These are phyloP conservation scores for Pelargonium fulgidum DNA, from an alignment of 441 rosid species.

Conservation along the genomic window DNA sequence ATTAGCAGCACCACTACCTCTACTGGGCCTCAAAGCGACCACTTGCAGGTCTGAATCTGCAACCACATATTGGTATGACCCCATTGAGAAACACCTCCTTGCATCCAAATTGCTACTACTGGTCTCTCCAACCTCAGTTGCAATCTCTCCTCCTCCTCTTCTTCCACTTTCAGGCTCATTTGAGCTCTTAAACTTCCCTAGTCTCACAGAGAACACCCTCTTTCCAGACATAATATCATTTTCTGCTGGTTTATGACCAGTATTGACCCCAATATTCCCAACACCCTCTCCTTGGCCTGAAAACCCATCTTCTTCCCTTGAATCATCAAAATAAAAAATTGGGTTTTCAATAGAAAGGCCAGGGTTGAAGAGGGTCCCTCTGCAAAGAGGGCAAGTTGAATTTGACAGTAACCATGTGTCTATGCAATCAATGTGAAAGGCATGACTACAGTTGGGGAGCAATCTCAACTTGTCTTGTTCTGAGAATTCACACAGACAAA, in stretches of 20 bases:
- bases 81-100: constrained; percentile 73
- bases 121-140: constrained; percentile 32
- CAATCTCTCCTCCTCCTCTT: too few relatives aligned
- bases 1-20: not conserved
- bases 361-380: constrained; percentile 8
- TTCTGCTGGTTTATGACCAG: constrained; percentile 44
- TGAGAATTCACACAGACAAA: constrained; percentile 12
- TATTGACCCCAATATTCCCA: constrained; percentile 22
- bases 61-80: constrained; percentile 46
- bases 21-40: constrained; percentile 14
- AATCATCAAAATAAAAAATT: constrained; percentile 35
- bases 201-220: constrained; percentile 65
- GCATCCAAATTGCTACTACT: constrained; percentile 46
- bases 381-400: constrained; percentile 13
- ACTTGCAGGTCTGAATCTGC: constrained; percentile 35
- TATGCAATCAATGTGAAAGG: constrained; percentile 10
- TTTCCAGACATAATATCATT: constrained; percentile 46
- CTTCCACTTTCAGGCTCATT: constrained; percentile 21
- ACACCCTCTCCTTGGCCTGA: constrained; percentile 27
- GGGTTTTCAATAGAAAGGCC: constrained; percentile 44
- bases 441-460: constrained; percentile 12
- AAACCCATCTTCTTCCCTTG: constrained; percentile 33
- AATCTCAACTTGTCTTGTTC: constrained; percentile 8
- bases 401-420: constrained; percentile 13
- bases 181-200: constrained; percentile 56